Evolutionary conservation across 495 filamentous ascomycete genomes (phyloP).

Genomic region (Xylaria acuta): DNA sequence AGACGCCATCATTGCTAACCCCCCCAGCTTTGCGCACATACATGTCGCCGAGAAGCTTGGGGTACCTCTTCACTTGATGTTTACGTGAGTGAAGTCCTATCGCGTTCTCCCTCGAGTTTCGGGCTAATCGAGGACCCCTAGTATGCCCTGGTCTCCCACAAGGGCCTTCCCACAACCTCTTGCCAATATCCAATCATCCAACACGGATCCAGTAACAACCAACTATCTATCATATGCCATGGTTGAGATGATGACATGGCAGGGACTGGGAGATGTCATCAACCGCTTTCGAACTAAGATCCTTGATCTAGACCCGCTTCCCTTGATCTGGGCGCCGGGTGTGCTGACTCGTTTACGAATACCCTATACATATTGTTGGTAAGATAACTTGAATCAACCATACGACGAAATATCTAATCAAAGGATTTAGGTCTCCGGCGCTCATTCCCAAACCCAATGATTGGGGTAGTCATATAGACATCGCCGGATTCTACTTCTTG

Average conservation of each 20-base stretch:
- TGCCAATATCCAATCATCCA: conserved; percentile 69
- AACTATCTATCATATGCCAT: conserved; percentile 79
- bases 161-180: conserved; percentile 74
- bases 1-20: conserved; percentile 84
- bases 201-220: conserved; percentile 63
- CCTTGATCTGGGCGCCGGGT: conserved; percentile 69
- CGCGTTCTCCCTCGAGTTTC: conserved; percentile 29
- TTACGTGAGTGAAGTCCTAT: conserved; percentile 64
- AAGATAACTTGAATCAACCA: conserved; percentile 8
- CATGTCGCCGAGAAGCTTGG: conserved; percentile 83
- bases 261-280: conserved; percentile 77
- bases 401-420: conserved; percentile 46
- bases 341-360: conserved; percentile 67
- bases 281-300: conserved; percentile 71
- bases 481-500: conserved; percentile 79
- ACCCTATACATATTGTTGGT: conserved; percentile 84
- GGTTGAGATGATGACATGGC: conserved; percentile 83
- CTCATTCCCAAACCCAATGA: conserved; percentile 81
- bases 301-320: conserved; percentile 71
- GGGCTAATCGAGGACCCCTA: conserved; percentile 57
- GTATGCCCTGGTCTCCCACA: conserved; percentile 69
- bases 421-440: conserved; percentile 59
- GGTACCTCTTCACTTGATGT: conserved; percentile 81
- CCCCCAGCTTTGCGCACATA: conserved; percentile 80
- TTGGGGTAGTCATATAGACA: conserved; percentile 73